phyloP scores from a whole-genome alignment of 306 rosid species.

The Cajanus cajan region DNA sequence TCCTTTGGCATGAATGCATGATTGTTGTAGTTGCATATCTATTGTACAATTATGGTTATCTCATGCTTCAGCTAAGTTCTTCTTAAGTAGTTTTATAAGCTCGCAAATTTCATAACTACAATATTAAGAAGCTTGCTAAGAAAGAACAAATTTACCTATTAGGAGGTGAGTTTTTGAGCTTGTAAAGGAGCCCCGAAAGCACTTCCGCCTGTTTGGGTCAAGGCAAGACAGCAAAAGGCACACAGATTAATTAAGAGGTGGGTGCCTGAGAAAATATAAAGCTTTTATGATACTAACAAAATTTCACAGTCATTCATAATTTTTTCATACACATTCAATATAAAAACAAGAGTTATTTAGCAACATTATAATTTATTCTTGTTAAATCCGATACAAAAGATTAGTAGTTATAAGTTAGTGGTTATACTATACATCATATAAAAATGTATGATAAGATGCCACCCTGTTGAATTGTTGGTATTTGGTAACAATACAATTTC shows the following conservation, averaged over 20 bases:
- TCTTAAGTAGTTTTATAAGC: background rate
- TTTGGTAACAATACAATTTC: background rate
- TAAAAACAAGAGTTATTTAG: background rate
- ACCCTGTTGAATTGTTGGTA: background rate
- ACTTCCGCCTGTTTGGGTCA: constrained; percentile 71
- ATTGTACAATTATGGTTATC: background rate
- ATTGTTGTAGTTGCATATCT: background rate
- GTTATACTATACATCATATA: background rate
- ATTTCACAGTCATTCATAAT: background rate
- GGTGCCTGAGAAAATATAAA: background rate
- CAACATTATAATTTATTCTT: background rate
- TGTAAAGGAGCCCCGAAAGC: constrained; percentile 69
- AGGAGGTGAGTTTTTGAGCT: constrained; percentile 69
- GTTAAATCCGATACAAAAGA: background rate
- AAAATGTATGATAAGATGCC: background rate
- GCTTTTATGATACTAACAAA: background rate
- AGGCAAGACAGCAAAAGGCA: constrained; percentile 2
- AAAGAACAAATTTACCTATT: constrained; percentile 47
- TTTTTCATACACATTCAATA: background rate
- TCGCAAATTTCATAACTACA: background rate
- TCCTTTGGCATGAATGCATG: background rate
- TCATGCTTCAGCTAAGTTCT: background rate
- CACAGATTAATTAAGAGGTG: background rate
- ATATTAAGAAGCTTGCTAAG: constrained; percentile 1
- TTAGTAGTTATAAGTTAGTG: background rate